These are phyloP conservation scores for Aspergillus amoenus DNA, from an alignment of 2,329 filamentous ascomycete genomes.

Conservation along the genomic window DNA sequence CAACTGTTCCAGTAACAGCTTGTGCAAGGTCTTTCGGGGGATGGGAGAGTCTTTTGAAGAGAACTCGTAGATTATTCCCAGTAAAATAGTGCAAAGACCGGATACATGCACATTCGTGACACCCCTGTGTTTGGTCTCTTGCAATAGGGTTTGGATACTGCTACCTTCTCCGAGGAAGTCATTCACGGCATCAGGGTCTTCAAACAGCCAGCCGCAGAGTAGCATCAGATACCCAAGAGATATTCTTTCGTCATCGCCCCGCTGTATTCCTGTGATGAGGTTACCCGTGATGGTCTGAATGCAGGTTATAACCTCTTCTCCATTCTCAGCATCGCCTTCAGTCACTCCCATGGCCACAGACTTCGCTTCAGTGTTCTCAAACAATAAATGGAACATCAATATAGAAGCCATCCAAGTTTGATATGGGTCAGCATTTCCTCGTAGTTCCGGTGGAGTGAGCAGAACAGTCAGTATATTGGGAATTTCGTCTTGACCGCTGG, in stretches of 20 bases:
- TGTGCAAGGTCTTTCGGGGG: slow-evolving; percentile 74
- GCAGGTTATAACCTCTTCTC: slow-evolving; percentile 92
- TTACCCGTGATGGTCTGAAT: slow-evolving; percentile 87
- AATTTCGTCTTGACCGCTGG: slow-evolving; percentile 72
- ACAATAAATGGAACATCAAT: slow-evolving; percentile 80
- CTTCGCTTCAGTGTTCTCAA: slow-evolving; percentile 78
- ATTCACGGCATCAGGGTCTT: slow-evolving; percentile 86
- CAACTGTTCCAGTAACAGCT: slow-evolving; percentile 72
- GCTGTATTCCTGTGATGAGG: slow-evolving; percentile 75
- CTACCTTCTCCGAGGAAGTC: slow-evolving; percentile 91
- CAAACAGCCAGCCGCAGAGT: slow-evolving; percentile 84
- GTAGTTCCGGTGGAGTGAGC: slow-evolving; percentile 63
- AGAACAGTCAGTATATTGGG: slow-evolving; percentile 87
- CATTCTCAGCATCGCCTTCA: slow-evolving; percentile 83
- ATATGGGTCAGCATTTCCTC: slow-evolving; percentile 74
- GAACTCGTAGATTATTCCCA: slow-evolving; percentile 93
- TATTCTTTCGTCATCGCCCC: slow-evolving; percentile 74
- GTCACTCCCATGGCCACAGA: slow-evolving; percentile 74
- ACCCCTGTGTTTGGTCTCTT: slow-evolving; percentile 65
- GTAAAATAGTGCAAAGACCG: slow-evolving; percentile 78
- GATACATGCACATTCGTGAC: slow-evolving; percentile 67
- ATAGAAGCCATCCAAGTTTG: slow-evolving; percentile 86
- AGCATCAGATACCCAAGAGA: slow-evolving; percentile 86
- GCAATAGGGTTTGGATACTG: slow-evolving; percentile 82
- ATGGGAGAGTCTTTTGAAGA: slow-evolving; percentile 96